These are phyloP conservation scores for Pyronema domesticum DNA, from an alignment of 495 filamentous ascomycete genomes.

Conservation along the genomic window DNA sequence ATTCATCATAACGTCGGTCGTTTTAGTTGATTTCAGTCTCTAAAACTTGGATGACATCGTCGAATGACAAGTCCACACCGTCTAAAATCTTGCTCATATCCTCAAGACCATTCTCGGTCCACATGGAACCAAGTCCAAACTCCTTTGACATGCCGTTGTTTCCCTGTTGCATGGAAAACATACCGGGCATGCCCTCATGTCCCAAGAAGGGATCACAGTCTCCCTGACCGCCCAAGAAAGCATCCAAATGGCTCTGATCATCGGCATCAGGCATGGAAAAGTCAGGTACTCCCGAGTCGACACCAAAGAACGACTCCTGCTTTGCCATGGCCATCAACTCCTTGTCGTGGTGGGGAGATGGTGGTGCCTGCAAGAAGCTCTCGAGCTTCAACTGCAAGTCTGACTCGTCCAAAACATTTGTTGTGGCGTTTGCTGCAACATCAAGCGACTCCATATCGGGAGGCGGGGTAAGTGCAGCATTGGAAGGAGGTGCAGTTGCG, in stretches of 20 bases:
- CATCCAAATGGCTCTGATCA: slow-evolving; percentile 9
- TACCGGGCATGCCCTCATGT: slow-evolving; percentile 14
- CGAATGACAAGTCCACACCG: slow-evolving; percentile 22
- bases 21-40: slow-evolving; percentile 20
- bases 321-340: not conserved
- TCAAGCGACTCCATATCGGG: slow-evolving; percentile 15
- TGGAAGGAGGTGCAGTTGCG: slow-evolving; percentile 18
- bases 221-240: slow-evolving; percentile 11
- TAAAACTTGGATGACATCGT: slow-evolving; percentile 24
- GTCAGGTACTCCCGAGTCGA: slow-evolving; percentile 13
- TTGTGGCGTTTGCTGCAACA: not conserved
- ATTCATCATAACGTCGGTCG: not conserved
- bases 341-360: slow-evolving; percentile 17
- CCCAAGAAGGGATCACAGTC: slow-evolving; percentile 21
- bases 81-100: slow-evolving; percentile 20
- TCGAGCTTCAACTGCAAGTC: slow-evolving; percentile 23
- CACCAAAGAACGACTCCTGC: not conserved
- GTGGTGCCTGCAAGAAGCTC: slow-evolving; percentile 21
- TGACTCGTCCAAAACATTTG: slow-evolving; percentile 10
- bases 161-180: not conserved
- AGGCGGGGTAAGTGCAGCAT: slow-evolving; percentile 21
- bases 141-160: slow-evolving; percentile 3
- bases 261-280: slow-evolving; percentile 20
- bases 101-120: slow-evolving; percentile 15
- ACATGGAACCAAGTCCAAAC: slow-evolving; percentile 16